phyloP scores from a whole-genome alignment of 768 basidiomycete species.

The Boletus huronensis region DNA sequence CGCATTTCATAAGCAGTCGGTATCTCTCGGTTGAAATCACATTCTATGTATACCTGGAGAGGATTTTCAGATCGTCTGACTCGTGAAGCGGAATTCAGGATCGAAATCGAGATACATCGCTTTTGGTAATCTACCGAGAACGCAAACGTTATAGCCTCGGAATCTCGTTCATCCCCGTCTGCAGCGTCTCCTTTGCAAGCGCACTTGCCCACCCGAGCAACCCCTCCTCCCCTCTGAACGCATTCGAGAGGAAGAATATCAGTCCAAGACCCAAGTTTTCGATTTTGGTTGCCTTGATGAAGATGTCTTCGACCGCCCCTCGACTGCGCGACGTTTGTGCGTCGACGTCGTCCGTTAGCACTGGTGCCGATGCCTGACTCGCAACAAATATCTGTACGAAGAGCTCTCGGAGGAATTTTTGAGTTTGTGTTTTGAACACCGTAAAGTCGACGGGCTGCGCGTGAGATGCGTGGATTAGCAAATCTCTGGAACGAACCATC shows the following conservation, averaged over 20 bases:
- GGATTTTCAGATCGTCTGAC: neutral
- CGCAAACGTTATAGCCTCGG: conserved; percentile 22
- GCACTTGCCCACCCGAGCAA: conserved; percentile 64
- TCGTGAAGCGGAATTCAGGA: neutral
- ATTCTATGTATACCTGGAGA: neutral
- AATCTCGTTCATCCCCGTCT: conserved; percentile 58
- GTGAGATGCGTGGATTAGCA: neutral
- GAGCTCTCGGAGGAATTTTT: conserved; percentile 66
- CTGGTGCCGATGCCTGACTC: conserved; percentile 71
- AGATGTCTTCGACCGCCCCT: conserved; percentile 67
- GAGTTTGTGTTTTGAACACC: conserved; percentile 57
- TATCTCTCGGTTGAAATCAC: neutral
- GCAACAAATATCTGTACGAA: conserved; percentile 67
- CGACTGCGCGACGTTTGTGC: conserved; percentile 48
- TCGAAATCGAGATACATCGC: neutral
- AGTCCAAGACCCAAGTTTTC: conserved; percentile 71
- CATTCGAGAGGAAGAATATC: conserved; percentile 61
- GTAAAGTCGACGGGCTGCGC: conserved; percentile 86
- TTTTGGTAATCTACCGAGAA: neutral
- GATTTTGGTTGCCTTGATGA: conserved; percentile 68
- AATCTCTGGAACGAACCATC: neutral
- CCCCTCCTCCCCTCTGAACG: conserved; percentile 39
- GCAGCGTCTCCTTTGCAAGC: conserved; percentile 67
- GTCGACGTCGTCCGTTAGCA: conserved; percentile 40
- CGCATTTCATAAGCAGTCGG: conserved; percentile 54